A percentile compares a stretch with the other conserved stretches of the same genome.
These are phyloP conservation scores for Fraxinus sp. DNA, from an alignment of 305 asterid species.

Conservation along the genomic window DNA sequence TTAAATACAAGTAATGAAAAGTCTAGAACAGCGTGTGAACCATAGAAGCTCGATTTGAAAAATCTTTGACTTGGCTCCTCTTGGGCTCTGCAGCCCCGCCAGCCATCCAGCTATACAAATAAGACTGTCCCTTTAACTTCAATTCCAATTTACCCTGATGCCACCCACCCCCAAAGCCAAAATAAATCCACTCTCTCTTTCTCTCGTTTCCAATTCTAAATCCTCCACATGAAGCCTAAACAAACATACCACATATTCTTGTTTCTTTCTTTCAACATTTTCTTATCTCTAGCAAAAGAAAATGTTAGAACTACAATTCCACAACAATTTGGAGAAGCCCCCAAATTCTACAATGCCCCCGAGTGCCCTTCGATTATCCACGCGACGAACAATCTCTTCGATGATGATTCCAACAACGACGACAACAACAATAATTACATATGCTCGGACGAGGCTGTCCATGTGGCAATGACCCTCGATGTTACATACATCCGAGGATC, in stretches of 20 bases:
- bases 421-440: neutral
- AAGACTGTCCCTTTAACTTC: neutral
- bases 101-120: slow-evolving; percentile 11
- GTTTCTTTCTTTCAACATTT: slow-evolving; percentile 27
- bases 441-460: slow-evolving; percentile 38
- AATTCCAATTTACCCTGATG: neutral
- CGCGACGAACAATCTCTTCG: neutral
- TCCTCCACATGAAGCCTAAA: slow-evolving; percentile 33
- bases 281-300: slow-evolving; percentile 21
- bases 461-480: slow-evolving; percentile 57
- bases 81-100: slow-evolving; percentile 10
- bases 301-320: slow-evolving; percentile 25
- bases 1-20: neutral
- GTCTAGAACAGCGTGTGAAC: slow-evolving; percentile 25
- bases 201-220: slow-evolving; percentile 16
- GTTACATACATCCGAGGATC: slow-evolving; percentile 50
- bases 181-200: neutral
- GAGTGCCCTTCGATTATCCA: slow-evolving; percentile 45
- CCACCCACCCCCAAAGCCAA: neutral
- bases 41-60: slow-evolving; percentile 26
- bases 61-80: slow-evolving; percentile 23
- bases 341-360: slow-evolving; percentile 73
- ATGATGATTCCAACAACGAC: neutral
- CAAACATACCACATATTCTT: slow-evolving; percentile 13
- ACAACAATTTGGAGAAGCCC: slow-evolving; percentile 71